Evolutionary conservation across 148 eudicot genomes (phyloP), one percentile per base, ranked within the genome.

Genomic region (Amaranthus palmeri): DNA sequence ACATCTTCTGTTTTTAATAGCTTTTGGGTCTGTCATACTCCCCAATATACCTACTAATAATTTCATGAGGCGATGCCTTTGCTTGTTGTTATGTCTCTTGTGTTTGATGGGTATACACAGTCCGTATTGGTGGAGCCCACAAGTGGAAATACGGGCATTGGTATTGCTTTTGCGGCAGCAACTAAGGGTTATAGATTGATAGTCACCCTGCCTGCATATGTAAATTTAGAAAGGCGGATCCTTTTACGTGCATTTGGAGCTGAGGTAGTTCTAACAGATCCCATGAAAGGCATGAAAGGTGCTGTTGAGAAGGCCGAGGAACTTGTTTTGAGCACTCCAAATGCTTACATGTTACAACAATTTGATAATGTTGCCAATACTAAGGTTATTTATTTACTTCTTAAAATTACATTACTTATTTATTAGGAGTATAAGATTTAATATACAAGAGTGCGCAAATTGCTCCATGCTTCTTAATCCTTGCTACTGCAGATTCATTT

Each of bases 241-340:
- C 81, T 89, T 76, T 63, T 89, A 61, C 88, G 89, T 42, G 88
- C 91, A 69, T 84, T 85, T 77, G 95, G 91, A 68, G 91, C 91
- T 49, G 80, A 87, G 61, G 80, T 89, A 70, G 78, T 87, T 78
- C 76, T 87, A 67, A 89, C 91, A 1, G 95, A 89, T 73, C 91
- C 95, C 48, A 67, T 60, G 63, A 76, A 72, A 74, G 95, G 91
- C 67, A 55, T 87, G 77, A 85, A 84, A 77, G 95, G 89, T 11
- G 95, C 95, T 76, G 78, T 84, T 76, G 86, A 87, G 65, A 89
- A 87, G 85, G 95, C 95, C 54, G 87, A 89, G 78, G 85, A 89
- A 81, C 81, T 87, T 84, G 85, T 84, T 79, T 60, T 64, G 51
- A 76, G 76, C 76, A 84, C 77, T 51, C 86, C 91, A 58, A 84